These are phyloP conservation scores for Daldinia concentrica DNA, from an alignment of 495 filamentous ascomycete genomes.

Conservation along the genomic window DNA sequence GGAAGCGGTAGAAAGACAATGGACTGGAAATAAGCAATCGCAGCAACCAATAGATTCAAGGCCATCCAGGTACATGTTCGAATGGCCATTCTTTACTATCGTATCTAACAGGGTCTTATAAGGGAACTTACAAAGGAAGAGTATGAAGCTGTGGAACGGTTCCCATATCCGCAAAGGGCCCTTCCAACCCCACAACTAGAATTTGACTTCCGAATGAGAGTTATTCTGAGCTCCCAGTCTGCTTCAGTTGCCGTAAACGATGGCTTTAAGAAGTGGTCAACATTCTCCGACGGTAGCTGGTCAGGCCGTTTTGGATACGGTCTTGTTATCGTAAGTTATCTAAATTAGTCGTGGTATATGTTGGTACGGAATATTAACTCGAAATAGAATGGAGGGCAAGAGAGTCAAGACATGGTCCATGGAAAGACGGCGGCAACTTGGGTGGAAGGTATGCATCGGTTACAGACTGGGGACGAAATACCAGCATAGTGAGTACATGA, in stretches of 20 bases:
- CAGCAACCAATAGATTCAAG: conserved; percentile 1
- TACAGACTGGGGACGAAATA: conserved; percentile 68
- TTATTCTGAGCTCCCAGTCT: conserved; percentile 67
- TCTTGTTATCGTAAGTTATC: conserved; percentile 62
- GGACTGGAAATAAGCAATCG: conserved; percentile 20
- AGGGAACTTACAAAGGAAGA: conserved; percentile 17
- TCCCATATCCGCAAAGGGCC: conserved; percentile 41
- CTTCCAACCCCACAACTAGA: conserved; percentile 59
- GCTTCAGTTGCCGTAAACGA: conserved; percentile 57
- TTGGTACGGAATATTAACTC: conserved; percentile 4
- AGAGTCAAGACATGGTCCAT: conserved; percentile 49
- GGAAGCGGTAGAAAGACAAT: conserved; percentile 43
- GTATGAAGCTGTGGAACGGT: conserved; percentile 24
- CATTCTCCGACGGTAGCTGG: conserved; percentile 67
- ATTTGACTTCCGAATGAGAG: conserved; percentile 70
- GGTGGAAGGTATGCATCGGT: conserved; percentile 62
- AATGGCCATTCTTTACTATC: neutral
- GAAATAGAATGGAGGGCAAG: conserved; percentile 65
- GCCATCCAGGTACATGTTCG: conserved; percentile 11
- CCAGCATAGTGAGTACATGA: conserved; percentile 60
- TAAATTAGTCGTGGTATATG: neutral
- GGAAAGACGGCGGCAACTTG: conserved; percentile 65
- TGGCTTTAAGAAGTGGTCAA: conserved; percentile 67
- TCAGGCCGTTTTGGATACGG: conserved; percentile 69
- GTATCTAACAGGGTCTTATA: conserved; percentile 23